Evolutionary conservation across 176 grass and related monocot genomes (phyloP), one percentile per base, ranked within the genome.

Genomic region (Dactylis glomerata): DNA sequence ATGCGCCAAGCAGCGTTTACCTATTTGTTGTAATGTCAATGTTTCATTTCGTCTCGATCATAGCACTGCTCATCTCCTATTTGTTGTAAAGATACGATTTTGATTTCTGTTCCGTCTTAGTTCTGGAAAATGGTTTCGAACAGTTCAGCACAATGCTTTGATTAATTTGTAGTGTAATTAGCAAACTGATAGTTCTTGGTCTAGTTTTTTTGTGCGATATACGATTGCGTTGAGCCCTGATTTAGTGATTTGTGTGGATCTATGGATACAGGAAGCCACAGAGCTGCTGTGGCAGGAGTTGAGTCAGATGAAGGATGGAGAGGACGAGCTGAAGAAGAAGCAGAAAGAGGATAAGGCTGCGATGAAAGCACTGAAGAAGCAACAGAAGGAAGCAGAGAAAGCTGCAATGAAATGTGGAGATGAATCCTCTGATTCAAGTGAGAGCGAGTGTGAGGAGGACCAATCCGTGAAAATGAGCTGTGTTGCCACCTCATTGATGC

Each of bases 241-340:
- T 28, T 30, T 71, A 0, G 26, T 31, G 26, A 11, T 28, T 19
- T 70, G 0, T 83, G 30, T 52, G 59, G 8, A 15, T 10, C 19
- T 75, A 20, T 38, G 10, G 3, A 52, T 38, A 1, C 67, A 98
- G 93, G 89, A 95, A 77, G 89, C 91, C 26, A 85, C 91, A 0
- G 87, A 89, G 83, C 55, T 93, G 10, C 84, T 98, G 83, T 22
- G 95, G 8, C 47, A 90, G 17, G 85, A 93, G 36, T 68, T 92
- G 57, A 87, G 83, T 41, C 89, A 78, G 85, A 87, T 98, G 78
- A 92, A 78, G 73, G 57, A 86, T 13, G 79, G 81, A 42, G 89
- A 90, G 7, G 84, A 76, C 19, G 75, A 73, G 62, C 74, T 67
- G 89, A 92, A 78, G 73, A 91, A 64, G 56, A 80, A 34, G 27